phyloP scores from a whole-genome alignment of 176 grass and related monocot genomes.

The Raddia guianensis region DNA sequence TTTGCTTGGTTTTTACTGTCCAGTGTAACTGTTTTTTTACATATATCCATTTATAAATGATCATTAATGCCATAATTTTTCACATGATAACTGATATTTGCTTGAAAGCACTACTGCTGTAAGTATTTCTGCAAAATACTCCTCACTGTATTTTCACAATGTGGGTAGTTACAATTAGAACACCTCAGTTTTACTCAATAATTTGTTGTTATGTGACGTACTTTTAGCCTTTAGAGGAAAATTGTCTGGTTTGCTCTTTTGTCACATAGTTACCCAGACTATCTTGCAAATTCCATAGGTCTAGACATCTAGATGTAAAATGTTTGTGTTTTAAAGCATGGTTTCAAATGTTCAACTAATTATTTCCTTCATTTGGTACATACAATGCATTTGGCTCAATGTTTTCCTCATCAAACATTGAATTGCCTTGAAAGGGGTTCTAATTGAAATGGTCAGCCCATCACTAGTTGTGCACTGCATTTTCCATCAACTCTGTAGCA shows the following conservation, averaged over 20 bases:
- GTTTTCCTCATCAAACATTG: background rate
- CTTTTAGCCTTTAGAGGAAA: background rate
- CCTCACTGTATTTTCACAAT: background rate
- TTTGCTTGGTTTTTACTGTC: slow-evolving; percentile 13
- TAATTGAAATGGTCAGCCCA: slow-evolving; percentile 2
- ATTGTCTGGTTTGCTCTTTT: background rate
- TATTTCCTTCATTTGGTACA: slow-evolving; percentile 5
- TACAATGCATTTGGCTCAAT: background rate
- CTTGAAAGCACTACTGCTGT: background rate
- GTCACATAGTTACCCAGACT: background rate
- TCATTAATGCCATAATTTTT: background rate
- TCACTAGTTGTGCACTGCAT: background rate
- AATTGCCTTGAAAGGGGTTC: background rate
- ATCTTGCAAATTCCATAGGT: background rate
- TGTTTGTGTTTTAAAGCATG: background rate
- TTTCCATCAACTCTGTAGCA: background rate
- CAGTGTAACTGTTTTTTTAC: background rate
- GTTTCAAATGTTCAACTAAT: background rate
- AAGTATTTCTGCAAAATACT: background rate
- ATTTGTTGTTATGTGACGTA: background rate
- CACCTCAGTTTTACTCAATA: background rate
- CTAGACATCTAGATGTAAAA: background rate
- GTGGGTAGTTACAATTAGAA: background rate
- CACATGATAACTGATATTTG: background rate
- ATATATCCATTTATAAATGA: background rate